phyloP scores from a whole-genome alignment of 2,329 filamentous ascomycete species.

The Sarocladiaceae sp. region DNA sequence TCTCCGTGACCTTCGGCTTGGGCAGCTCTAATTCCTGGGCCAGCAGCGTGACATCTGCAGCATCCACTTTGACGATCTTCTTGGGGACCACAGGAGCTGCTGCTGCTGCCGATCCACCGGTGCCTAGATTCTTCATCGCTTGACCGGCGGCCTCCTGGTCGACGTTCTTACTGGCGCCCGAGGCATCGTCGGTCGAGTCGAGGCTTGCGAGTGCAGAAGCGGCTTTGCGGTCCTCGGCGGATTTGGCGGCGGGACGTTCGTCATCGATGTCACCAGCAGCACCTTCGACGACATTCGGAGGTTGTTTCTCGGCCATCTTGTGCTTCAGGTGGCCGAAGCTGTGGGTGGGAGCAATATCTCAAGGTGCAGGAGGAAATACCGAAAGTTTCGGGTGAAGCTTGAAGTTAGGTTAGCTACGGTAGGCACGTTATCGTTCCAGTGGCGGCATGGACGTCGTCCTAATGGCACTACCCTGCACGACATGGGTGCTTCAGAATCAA shows the following conservation, averaged over 20 bases:
- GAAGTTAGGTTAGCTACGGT: too few species aligned
- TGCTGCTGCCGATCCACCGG: conserved; percentile 23
- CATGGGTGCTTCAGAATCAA: too few species aligned
- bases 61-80: conserved; percentile 65
- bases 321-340: background rate
- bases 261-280: conserved; percentile 54
- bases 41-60: conserved; percentile 62
- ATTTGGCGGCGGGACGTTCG: conserved; percentile 50
- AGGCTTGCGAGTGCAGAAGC: conserved; percentile 67
- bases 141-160: conserved; percentile 65
- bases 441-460: too few species aligned
- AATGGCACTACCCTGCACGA: too few species aligned
- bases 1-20: conserved; percentile 66
- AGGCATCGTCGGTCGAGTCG: conserved; percentile 45
- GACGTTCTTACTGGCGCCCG: conserved; percentile 43
- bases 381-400: too few species aligned
- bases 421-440: too few species aligned
- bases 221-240: conserved; percentile 71
- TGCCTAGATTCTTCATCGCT: conserved; percentile 58
- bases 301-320: conserved; percentile 56
- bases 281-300: conserved; percentile 51
- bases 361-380: too few species aligned
- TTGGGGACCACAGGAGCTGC: conserved; percentile 25
- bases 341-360: too few species aligned
- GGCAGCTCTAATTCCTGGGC: conserved; percentile 67